A percentile compares a stretch with the other conserved stretches of the same genome.
phyloP scores from a whole-genome alignment of 1,284 basidiomycete genomes.

The Gymnopus androsaceus region DNA sequence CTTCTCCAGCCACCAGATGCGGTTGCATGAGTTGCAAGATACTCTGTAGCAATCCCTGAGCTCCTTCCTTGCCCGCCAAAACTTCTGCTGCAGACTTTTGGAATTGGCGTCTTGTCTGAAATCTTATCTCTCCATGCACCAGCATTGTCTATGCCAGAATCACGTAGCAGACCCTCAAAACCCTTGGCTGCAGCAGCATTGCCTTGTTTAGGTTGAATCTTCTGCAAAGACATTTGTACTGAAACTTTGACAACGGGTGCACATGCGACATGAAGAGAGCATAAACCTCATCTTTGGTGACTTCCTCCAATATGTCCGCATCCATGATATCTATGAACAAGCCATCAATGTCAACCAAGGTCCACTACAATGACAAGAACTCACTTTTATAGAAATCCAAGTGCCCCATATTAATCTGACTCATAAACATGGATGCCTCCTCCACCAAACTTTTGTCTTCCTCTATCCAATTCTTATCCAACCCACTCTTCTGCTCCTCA shows the following conservation, averaged over 20 bases:
- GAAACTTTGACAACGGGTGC: slow-evolving; percentile 76
- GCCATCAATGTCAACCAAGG: slow-evolving; percentile 13
- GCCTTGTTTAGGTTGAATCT: slow-evolving; percentile 59
- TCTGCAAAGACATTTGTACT: slow-evolving; percentile 79
- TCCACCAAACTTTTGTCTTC: slow-evolving; percentile 68
- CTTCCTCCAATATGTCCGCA: too few relatives aligned
- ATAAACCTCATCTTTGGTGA: too few relatives aligned
- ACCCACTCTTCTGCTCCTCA: slow-evolving; percentile 50
- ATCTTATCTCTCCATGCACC: slow-evolving; percentile 61
- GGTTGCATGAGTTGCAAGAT: too few relatives aligned
- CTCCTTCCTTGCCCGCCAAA: slow-evolving; percentile 31
- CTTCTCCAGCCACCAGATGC: too few relatives aligned
- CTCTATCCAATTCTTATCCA: slow-evolving; percentile 57
- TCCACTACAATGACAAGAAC: slow-evolving; percentile 15
- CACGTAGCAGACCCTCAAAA: slow-evolving; percentile 58
- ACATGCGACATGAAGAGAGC: too few relatives aligned
- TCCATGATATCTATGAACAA: slow-evolving; percentile 48
- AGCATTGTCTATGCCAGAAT: slow-evolving; percentile 53
- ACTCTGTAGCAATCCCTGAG: too few relatives aligned
- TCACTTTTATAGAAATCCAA: slow-evolving; percentile 69
- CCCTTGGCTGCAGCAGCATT: slow-evolving; percentile 66
- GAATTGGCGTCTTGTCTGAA: slow-evolving; percentile 41
- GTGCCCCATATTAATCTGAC: slow-evolving; percentile 73
- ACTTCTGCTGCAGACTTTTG: slow-evolving; percentile 42
- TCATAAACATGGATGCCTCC: slow-evolving; percentile 75